A percentile compares a stretch with the other conserved stretches of the same genome.
phyloP scores from a whole-genome alignment of 768 basidiomycete genomes.

The Psilocybe cyanescens region DNA sequence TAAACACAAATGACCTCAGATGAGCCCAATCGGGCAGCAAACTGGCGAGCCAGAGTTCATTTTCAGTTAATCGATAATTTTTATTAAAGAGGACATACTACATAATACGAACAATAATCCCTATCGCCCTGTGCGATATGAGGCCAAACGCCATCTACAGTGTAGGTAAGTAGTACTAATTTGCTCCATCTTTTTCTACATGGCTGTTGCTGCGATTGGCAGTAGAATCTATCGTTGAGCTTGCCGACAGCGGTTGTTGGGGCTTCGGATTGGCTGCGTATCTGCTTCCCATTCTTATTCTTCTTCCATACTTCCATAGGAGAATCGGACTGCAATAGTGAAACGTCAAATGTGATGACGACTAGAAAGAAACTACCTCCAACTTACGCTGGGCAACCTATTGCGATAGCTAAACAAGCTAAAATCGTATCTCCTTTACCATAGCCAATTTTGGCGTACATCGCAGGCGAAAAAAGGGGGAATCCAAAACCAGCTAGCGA shows the following conservation, averaged over 20 bases:
- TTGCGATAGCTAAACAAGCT: conserved; percentile 55
- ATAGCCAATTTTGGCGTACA: conserved; percentile 68
- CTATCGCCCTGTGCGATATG: no score
- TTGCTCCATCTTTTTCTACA: background rate
- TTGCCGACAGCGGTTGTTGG: background rate
- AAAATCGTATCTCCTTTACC: conserved; percentile 73
- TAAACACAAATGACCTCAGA: no score
- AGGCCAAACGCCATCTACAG: no score
- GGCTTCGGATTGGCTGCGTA: conserved; percentile 10
- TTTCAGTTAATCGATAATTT: no score
- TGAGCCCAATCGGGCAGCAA: no score
- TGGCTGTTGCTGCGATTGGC: background rate
- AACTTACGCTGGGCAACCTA: conserved; percentile 65
- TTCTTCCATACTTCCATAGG: conserved; percentile 37
- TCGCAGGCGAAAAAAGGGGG: conserved; percentile 75
- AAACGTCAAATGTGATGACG: background rate
- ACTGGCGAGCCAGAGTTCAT: no score
- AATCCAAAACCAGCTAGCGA: conserved; percentile 75
- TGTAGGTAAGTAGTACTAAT: no score
- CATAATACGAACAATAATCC: no score
- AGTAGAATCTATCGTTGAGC: background rate
- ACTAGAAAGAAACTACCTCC: background rate
- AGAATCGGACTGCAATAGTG: conserved; percentile 31
- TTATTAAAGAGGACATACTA: no score
- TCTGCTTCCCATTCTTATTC: conserved; percentile 51